Conservation (phyloP, 768 basidiomycete genomes). For the Xerocomellus chrysenteron region DNA sequence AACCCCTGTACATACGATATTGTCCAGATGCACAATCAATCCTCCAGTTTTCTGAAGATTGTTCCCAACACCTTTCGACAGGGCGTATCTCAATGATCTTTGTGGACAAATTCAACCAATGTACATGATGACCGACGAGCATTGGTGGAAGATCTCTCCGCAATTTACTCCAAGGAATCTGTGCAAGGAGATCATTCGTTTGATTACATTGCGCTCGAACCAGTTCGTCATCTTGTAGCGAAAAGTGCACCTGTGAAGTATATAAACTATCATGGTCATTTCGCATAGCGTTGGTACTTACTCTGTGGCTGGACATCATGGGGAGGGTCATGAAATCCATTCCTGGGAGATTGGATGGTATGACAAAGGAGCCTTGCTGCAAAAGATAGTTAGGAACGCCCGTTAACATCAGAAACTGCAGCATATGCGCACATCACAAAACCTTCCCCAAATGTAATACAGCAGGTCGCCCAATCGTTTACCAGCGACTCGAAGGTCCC, state of each 20-base stretch:
- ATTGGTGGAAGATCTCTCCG: not conserved
- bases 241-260: not conserved
- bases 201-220: not conserved
- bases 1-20: not conserved
- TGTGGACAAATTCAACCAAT: constrained; percentile 25
- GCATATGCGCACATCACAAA: not conserved
- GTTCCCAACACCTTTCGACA: constrained; percentile 15
- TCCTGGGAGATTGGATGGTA: not conserved
- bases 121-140: constrained; percentile 11
- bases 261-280: not conserved
- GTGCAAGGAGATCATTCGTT: not conserved
- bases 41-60: constrained; percentile 22
- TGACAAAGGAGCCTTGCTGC: not conserved
- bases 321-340: not conserved
- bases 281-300: too few relatives aligned
- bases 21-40: not conserved
- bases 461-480: not conserved
- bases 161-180: not conserved
- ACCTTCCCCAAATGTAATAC: too few relatives aligned
- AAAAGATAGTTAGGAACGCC: not conserved
- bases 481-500: not conserved
- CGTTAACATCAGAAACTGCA: too few relatives aligned
- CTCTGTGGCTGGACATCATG: not conserved
- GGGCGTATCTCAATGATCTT: constrained; percentile 25
- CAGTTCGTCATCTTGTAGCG: not conserved